Conservation (phyloP, 2,329 filamentous ascomycete genomes). For the Fusarium sp. region DNA sequence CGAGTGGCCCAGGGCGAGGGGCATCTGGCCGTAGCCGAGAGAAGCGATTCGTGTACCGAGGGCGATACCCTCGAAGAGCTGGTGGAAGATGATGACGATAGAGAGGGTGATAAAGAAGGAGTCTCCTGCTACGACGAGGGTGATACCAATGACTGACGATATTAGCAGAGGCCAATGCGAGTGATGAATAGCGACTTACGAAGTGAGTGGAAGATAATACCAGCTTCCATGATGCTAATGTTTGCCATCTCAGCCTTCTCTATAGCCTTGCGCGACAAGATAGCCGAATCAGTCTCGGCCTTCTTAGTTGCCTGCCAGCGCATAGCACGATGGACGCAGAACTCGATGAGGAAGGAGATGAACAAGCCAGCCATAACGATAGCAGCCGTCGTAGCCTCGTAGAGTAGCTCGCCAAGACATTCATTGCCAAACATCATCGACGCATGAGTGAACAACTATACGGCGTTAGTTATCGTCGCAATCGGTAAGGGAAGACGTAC, state of each 20-base stretch:
- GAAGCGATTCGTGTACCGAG: constrained; percentile 78
- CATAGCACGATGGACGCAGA: constrained; percentile 70
- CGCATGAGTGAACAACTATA: constrained; percentile 78
- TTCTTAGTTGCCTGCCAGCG: constrained; percentile 51
- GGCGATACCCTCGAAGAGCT: constrained; percentile 82
- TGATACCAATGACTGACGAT: constrained; percentile 70
- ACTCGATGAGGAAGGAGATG: constrained; percentile 79
- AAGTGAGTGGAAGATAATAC: constrained; percentile 81
- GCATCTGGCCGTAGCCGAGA: constrained; percentile 57
- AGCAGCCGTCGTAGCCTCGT: constrained; percentile 77
- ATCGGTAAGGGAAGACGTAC: constrained; percentile 55
- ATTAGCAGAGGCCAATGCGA: constrained; percentile 7
- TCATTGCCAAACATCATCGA: constrained; percentile 78
- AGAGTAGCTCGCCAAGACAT: constrained; percentile 74
- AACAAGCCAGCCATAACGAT: constrained; percentile 82
- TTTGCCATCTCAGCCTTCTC: constrained; percentile 48
- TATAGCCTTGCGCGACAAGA: constrained; percentile 44
- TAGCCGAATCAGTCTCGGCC: constrained; percentile 18
- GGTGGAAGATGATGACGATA: constrained; percentile 80
- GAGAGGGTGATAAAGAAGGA: constrained; percentile 68
- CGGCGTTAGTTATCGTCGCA: not conserved
- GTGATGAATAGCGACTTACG: constrained; percentile 57
- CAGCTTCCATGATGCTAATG: constrained; percentile 76
- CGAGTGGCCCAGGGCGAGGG: constrained; percentile 33
- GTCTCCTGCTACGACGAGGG: constrained; percentile 70